Evolutionary conservation across 805 yeast genomes (phyloP).

Genomic region (Lipomyces oligophaga): DNA sequence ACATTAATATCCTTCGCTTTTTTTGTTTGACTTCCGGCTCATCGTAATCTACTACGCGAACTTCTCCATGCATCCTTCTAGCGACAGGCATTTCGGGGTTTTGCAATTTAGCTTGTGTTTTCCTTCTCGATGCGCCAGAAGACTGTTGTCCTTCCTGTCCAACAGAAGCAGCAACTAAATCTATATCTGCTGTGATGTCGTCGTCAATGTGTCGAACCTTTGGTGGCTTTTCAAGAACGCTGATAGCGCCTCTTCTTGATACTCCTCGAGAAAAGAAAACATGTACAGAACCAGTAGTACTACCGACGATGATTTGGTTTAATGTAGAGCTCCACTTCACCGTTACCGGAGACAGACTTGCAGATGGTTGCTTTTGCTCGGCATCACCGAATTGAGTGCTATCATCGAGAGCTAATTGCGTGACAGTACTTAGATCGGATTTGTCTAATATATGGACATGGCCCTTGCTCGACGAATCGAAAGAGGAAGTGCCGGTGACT

Average conservation of each 20-base stretch:
- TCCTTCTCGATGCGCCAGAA: constrained; percentile 6
- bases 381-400: constrained; percentile 1
- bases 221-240: constrained; percentile 32
- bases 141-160: background rate
- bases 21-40: constrained; percentile 12
- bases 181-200: constrained; percentile 32
- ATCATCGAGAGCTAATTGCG: constrained; percentile 16
- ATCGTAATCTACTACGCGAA: constrained; percentile 11
- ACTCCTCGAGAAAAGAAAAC: constrained; percentile 33
- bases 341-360: constrained; percentile 15
- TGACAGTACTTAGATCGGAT: constrained; percentile 33
- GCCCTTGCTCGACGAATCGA: constrained; percentile 6
- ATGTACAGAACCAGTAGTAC: constrained; percentile 32
- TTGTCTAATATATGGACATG: constrained; percentile 33
- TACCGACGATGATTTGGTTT: constrained; percentile 37
- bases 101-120: constrained; percentile 17
- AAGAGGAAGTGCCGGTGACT: constrained; percentile 31
- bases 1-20: background rate
- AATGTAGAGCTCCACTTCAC: constrained; percentile 34
- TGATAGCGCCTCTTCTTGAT: constrained; percentile 35
- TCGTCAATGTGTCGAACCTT: constrained; percentile 37
- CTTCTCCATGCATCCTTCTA: constrained; percentile 21
- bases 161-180: constrained; percentile 32
- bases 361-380: constrained; percentile 10
- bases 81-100: constrained; percentile 30